Percentiles rank a stretch among this genome's conserved stretches.
These are phyloP conservation scores for Tolypocladium cylindrosporum DNA, from an alignment of 2,329 filamentous ascomycete genomes.

Conservation along the genomic window DNA sequence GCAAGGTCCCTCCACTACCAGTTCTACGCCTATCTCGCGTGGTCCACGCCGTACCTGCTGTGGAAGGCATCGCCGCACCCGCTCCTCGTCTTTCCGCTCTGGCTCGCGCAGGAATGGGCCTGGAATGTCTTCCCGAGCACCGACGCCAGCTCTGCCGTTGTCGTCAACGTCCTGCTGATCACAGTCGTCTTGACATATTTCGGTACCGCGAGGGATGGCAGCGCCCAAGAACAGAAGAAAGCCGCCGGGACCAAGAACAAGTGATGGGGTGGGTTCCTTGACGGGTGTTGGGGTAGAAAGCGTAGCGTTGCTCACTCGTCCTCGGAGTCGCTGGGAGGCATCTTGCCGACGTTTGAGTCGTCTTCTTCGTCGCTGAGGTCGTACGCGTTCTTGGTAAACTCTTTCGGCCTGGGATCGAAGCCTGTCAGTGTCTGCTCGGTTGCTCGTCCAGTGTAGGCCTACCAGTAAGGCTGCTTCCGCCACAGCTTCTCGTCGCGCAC, in stretches of 20 bases:
- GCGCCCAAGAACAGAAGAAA: neutral
- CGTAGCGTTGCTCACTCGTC: slow-evolving; percentile 38
- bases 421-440: slow-evolving; percentile 9
- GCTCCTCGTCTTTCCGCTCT: slow-evolving; percentile 56
- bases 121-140: slow-evolving; percentile 93
- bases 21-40: slow-evolving; percentile 86
- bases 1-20: slow-evolving; percentile 89
- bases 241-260: slow-evolving; percentile 18
- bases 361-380: slow-evolving; percentile 61
- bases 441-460: neutral
- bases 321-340: slow-evolving; percentile 75
- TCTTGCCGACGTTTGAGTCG: slow-evolving; percentile 70
- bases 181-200: slow-evolving; percentile 56
- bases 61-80: slow-evolving; percentile 68
- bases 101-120: slow-evolving; percentile 77
- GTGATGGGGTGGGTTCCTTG: slow-evolving; percentile 11
- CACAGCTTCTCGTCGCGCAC: slow-evolving; percentile 86
- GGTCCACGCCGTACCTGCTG: slow-evolving; percentile 78
- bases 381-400: slow-evolving; percentile 60
- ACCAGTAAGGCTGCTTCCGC: slow-evolving; percentile 88
- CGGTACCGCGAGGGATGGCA: slow-evolving; percentile 29
- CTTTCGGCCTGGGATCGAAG: slow-evolving; percentile 53
- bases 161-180: slow-evolving; percentile 59
- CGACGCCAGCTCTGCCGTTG: slow-evolving; percentile 42
- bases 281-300: neutral